Conservation (phyloP, 2,329 filamentous ascomycete genomes). For the Paraphoma sp. region DNA sequence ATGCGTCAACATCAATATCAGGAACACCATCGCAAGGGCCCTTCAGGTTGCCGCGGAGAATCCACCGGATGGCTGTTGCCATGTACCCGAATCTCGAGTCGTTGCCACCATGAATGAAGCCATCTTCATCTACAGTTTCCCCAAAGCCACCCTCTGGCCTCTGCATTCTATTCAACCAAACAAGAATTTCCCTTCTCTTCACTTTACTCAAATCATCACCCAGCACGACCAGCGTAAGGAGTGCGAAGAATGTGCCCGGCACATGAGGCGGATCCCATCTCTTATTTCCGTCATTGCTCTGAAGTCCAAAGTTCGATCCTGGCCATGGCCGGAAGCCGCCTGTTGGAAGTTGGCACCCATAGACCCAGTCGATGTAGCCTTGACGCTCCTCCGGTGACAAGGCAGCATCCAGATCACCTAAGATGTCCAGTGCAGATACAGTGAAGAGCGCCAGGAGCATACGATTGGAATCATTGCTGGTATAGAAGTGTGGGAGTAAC, state of each 20-base stretch:
- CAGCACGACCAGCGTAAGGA: slow-evolving; percentile 74
- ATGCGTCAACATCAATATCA: slow-evolving; percentile 76
- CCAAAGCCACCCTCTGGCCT: slow-evolving; percentile 89
- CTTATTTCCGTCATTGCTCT: slow-evolving; percentile 59
- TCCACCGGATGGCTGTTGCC: slow-evolving; percentile 81
- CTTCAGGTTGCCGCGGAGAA: slow-evolving; percentile 69
- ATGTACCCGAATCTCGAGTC: slow-evolving; percentile 91
- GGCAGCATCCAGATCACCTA: slow-evolving; percentile 67
- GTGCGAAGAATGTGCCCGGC: slow-evolving; percentile 87
- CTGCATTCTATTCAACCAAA: slow-evolving; percentile 80
- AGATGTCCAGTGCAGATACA: slow-evolving; percentile 81
- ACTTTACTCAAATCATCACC: slow-evolving; percentile 69
- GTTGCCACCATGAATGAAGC: slow-evolving; percentile 73
- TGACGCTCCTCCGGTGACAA: slow-evolving; percentile 61
- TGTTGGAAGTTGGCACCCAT: slow-evolving; percentile 81
- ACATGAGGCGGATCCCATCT: slow-evolving; percentile 80
- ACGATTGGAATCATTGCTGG: slow-evolving; percentile 86
- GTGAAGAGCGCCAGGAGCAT: slow-evolving; percentile 91
- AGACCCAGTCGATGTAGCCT: slow-evolving; percentile 76
- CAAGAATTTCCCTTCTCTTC: slow-evolving; percentile 69
- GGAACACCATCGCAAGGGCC: slow-evolving; percentile 63
- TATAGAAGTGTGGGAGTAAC: slow-evolving; percentile 82
- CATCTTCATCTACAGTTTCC: slow-evolving; percentile 71
- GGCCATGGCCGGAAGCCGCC: slow-evolving; percentile 92
- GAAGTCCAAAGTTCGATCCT: slow-evolving; percentile 63